Conservation (phyloP, 352 stramenopile species). For the Peronospora farinosa region DNA sequence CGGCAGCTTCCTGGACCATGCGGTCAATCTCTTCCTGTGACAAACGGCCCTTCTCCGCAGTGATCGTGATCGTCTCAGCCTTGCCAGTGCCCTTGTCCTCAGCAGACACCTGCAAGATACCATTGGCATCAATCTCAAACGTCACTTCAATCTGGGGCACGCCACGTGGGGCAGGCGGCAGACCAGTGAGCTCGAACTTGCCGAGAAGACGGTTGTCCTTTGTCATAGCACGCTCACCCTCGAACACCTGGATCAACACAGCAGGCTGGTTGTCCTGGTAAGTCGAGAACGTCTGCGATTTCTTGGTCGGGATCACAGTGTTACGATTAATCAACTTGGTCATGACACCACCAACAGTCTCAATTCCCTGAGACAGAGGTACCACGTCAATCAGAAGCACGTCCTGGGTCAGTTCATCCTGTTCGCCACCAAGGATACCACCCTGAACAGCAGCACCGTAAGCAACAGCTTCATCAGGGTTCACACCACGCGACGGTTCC, state of each 20-base stretch:
- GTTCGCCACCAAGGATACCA: slow-evolving; percentile 91
- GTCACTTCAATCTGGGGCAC: slow-evolving; percentile 98
- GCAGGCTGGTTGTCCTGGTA: slow-evolving; percentile 97
- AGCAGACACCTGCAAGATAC: slow-evolving; percentile 97
- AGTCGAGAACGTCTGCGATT: slow-evolving; percentile 98
- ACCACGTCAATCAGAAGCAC: slow-evolving; percentile 97
- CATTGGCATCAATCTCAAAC: slow-evolving; percentile 99
- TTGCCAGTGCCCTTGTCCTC: slow-evolving; percentile 99
- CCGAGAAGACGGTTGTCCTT: slow-evolving; percentile 99
- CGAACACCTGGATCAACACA: slow-evolving; percentile 90
- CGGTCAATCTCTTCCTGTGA: slow-evolving; percentile 98
- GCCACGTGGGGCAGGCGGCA: slow-evolving; percentile 95
- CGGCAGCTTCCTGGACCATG: slow-evolving; percentile 97
- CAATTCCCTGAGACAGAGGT: slow-evolving; percentile 96
- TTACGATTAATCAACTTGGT: slow-evolving; percentile 98
- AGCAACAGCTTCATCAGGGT: slow-evolving; percentile 98
- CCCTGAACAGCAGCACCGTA: slow-evolving; percentile 97
- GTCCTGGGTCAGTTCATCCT: slow-evolving; percentile 88
- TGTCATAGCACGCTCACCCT: slow-evolving; percentile 98
- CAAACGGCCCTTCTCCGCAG: slow-evolving; percentile 96
- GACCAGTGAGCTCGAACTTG: slow-evolving; percentile 98
- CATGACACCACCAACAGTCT: slow-evolving; percentile 98
- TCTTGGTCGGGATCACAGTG: slow-evolving; percentile 97
- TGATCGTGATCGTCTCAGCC: slow-evolving; percentile 97
- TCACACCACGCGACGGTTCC: slow-evolving; percentile 88